Evolutionary conservation across 768 basidiomycete genomes (phyloP).

Genomic region (Hygrophorus pudorinus): DNA sequence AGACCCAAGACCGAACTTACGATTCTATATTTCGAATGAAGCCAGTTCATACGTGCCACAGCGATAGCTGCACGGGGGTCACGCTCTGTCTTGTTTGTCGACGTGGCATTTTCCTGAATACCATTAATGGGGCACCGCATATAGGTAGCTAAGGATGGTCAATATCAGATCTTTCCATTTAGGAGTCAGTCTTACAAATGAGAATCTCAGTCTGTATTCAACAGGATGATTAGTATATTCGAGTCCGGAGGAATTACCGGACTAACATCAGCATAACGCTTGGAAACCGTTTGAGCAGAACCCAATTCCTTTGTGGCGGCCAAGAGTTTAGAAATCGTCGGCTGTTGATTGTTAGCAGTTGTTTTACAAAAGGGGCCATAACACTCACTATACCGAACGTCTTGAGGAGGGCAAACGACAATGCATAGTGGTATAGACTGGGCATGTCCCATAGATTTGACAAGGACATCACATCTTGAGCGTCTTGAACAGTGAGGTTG

Average conservation of each 20-base stretch:
- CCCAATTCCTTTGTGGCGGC: conserved; percentile 29
- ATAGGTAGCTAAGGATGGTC: conserved; percentile 22
- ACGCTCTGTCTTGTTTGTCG: conserved; percentile 10
- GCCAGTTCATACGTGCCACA: conserved; percentile 27
- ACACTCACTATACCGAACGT: conserved; percentile 37
- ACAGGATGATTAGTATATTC: not conserved
- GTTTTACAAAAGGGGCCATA: not conserved
- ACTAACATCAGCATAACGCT: conserved; percentile 41
- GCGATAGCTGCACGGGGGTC: conserved; percentile 29
- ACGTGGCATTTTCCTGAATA: not conserved
- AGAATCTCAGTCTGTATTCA: conserved; percentile 31
- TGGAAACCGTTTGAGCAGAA: conserved; percentile 25
- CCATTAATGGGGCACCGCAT: conserved; percentile 23
- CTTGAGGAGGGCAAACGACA: conserved; percentile 44
- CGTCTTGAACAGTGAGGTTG: conserved; percentile 33
- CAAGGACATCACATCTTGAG: conserved; percentile 30
- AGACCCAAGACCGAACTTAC: conserved; percentile 13
- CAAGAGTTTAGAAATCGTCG: conserved; percentile 35
- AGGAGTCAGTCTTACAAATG: conserved; percentile 21
- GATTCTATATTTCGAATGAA: conserved; percentile 29
- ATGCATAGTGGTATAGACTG: conserved; percentile 24
- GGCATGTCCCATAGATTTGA: conserved; percentile 37
- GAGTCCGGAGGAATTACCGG: not conserved
- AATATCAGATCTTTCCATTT: not conserved
- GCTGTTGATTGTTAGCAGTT: conserved; percentile 19